These are phyloP conservation scores for Xylaria sp. DNA, from an alignment of 2,329 filamentous ascomycete genomes.

Conservation along the genomic window DNA sequence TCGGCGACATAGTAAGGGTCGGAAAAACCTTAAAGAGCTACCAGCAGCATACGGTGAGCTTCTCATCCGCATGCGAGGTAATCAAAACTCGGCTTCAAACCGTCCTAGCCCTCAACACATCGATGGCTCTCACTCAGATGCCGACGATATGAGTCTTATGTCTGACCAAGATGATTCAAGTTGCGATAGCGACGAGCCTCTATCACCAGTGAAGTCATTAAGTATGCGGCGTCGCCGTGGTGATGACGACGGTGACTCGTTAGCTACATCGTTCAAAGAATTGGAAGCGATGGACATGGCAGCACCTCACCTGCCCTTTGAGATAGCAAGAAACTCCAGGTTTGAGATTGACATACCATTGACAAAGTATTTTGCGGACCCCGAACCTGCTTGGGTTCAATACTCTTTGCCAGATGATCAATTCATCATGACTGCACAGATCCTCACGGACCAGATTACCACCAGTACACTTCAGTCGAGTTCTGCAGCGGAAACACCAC, in stretches of 20 bases:
- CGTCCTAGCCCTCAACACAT: constrained; percentile 54
- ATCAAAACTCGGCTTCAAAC: constrained; percentile 50
- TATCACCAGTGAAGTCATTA: constrained; percentile 60
- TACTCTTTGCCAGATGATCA: constrained; percentile 65
- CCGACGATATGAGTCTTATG: constrained; percentile 61
- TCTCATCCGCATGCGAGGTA: constrained; percentile 52
- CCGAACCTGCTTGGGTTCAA: constrained; percentile 62
- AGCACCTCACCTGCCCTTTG: constrained; percentile 59
- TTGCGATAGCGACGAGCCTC: constrained; percentile 60
- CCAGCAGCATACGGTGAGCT: constrained; percentile 52
- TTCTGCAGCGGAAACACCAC: constrained; percentile 39
- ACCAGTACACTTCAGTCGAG: constrained; percentile 58
- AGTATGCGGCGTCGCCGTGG: constrained; percentile 55
- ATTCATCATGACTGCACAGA: constrained; percentile 73
- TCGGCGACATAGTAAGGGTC: constrained; percentile 58
- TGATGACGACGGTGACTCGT: constrained; percentile 65
- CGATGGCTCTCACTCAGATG: constrained; percentile 56
- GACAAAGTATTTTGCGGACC: constrained; percentile 66
- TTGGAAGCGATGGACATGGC: constrained; percentile 58
- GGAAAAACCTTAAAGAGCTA: constrained; percentile 52
- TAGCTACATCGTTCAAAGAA: constrained; percentile 63
- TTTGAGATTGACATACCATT: constrained; percentile 63
- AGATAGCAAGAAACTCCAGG: constrained; percentile 61
- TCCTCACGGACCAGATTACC: constrained; percentile 76
- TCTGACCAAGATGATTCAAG: constrained; percentile 68